These are phyloP conservation scores for Termitomyces sp. DNA, from an alignment of 768 basidiomycete genomes.

Conservation along the genomic window DNA sequence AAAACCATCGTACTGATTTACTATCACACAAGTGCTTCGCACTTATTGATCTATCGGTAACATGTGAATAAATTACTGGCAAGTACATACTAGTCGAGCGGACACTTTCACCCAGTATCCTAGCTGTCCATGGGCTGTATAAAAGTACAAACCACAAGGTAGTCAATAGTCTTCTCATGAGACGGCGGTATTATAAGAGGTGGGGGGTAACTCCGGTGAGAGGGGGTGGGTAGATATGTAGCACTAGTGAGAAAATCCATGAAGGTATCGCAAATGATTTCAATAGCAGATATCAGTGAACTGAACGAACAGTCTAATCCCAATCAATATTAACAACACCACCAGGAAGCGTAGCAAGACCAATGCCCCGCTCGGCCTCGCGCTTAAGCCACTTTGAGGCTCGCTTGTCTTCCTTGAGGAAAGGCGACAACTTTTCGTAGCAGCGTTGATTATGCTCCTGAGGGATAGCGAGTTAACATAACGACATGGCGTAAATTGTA, in stretches of 20 bases:
- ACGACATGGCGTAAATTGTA: neutral
- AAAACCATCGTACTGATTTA: no score
- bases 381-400: constrained; percentile 77
- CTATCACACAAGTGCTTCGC: neutral
- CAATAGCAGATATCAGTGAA: neutral
- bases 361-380: constrained; percentile 72
- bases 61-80: neutral
- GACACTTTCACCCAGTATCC: neutral
- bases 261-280: constrained; percentile 8
- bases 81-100: neutral
- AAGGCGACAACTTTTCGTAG: constrained; percentile 55
- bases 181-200: neutral
- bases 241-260: neutral
- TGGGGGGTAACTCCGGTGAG: neutral
- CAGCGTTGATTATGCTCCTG: constrained; percentile 82
- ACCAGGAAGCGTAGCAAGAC: constrained; percentile 61
- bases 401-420: constrained; percentile 72
- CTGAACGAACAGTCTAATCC: constrained; percentile 42
- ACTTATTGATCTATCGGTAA: neutral
- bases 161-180: neutral
- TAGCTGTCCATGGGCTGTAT: neutral
- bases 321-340: constrained; percentile 77
- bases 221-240: neutral
- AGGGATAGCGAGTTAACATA: neutral
- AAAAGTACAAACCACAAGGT: neutral